Evolutionary conservation across 129 eudicot genomes (phyloP).

Genomic region (Helianthus tuberosus): DNA sequence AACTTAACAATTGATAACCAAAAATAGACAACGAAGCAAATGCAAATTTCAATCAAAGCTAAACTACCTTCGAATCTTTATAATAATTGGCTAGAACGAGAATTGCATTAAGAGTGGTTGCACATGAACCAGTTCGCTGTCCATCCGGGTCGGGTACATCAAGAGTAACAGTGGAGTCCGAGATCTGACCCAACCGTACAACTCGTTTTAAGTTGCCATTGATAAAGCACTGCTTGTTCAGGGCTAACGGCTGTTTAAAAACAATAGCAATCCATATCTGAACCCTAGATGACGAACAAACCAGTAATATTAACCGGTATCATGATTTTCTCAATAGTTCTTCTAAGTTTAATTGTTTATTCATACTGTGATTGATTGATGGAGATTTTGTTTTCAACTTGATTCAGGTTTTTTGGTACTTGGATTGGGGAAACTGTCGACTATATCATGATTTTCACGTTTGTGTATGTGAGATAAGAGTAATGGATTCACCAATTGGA

Average conservation of each 20-base stretch:
- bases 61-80: slow-evolving; percentile 32
- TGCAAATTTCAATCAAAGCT: not conserved
- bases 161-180: slow-evolving; percentile 72
- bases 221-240: slow-evolving; percentile 81
- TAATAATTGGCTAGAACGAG: slow-evolving; percentile 57
- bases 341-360: slow-evolving; percentile 44
- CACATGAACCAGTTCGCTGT: slow-evolving; percentile 90
- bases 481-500: too few relatives aligned
- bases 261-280: slow-evolving; percentile 93
- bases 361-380: slow-evolving; percentile 10
- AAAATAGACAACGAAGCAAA: too few relatives aligned
- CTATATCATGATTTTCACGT: too few relatives aligned
- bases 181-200: slow-evolving; percentile 71
- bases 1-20: too few relatives aligned
- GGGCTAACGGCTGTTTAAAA: slow-evolving; percentile 92
- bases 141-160: slow-evolving; percentile 90
- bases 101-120: slow-evolving; percentile 80
- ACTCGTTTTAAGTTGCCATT: slow-evolving; percentile 87
- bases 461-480: too few relatives aligned
- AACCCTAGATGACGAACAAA: too few relatives aligned
- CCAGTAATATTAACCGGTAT: slow-evolving; percentile 73
- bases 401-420: slow-evolving; percentile 22
- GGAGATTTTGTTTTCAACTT: not conserved
- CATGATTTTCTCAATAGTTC: slow-evolving; percentile 64
- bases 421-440: slow-evolving; percentile 17